Conservation (phyloP, 2,329 filamentous ascomycete species). For the Cordyceps cicadae region DNA sequence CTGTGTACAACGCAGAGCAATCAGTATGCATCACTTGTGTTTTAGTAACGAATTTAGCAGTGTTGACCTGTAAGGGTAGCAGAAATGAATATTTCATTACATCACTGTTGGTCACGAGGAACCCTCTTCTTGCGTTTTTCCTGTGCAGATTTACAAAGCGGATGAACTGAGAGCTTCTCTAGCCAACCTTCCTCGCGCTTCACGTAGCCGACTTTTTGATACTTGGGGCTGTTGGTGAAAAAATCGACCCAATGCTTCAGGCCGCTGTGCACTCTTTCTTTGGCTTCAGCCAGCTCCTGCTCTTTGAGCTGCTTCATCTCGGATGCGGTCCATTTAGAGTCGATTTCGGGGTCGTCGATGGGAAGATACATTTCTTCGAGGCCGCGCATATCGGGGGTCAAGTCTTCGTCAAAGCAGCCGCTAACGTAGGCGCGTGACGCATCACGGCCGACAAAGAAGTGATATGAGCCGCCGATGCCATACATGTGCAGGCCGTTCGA, state of each 20-base stretch:
- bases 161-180: conserved; percentile 51
- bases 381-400: conserved; percentile 75
- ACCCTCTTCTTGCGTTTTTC: conserved; percentile 45
- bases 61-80: background rate
- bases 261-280: conserved; percentile 54
- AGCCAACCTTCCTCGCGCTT: conserved; percentile 53
- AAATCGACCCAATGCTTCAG: conserved; percentile 78
- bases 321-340: conserved; percentile 46
- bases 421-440: conserved; percentile 86
- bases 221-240: conserved; percentile 72
- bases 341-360: conserved; percentile 52
- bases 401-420: conserved; percentile 82
- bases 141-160: conserved; percentile 63
- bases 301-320: conserved; percentile 47
- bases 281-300: conserved; percentile 57
- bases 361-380: conserved; percentile 79
- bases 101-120: conserved; percentile 2
- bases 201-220: conserved; percentile 71
- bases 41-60: background rate
- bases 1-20: background rate
- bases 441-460: conserved; percentile 78
- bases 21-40: background rate
- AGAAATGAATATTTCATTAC: background rate
- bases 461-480: conserved; percentile 78
- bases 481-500: conserved; percentile 61